Evolutionary conservation across 257 asterid genomes (phyloP), one percentile per base, ranked within the genome.

Genomic region (Asclepias syriaca): DNA sequence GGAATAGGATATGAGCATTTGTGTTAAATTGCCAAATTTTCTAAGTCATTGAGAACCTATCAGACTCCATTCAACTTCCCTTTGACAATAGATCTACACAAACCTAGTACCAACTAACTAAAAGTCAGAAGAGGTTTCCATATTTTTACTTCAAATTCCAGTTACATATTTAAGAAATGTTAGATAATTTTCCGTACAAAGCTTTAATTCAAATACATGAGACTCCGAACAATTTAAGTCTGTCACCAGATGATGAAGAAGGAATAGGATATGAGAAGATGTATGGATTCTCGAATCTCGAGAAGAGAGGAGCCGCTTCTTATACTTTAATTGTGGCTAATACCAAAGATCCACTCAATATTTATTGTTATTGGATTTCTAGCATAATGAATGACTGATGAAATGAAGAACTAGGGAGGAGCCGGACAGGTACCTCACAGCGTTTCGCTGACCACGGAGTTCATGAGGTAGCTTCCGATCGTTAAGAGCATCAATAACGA

Each of bases 401-500:
- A 2, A 27, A 34, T 56, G 8, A 49, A 40, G 34, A 22, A 24
- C 3, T 13, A 13, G 8, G 16, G 50, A 43, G 11, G 11, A 6
- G 13, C 49, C 27, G 8, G 3, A 8, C 6, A 6, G 6, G 75
- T 50, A 90, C 97, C 90, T 89, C 80, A 92, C 85, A 87, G 82
- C 74, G 73, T 88, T 89, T 22, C 93, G 93, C 66, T 85, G 95
- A 65, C 97, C 98, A 57, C 98, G 93, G 78, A 88, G 91, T 84
- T 92, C 96, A 69, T 91, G 90, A 48, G 97, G 96, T n/a, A 92
- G 93, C 60, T 90, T 90, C 27, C 96, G 90, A 73, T 92, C 95
- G 76, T 86, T 86, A 75, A 90, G 87, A 81, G 90, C 75, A 81
- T 92, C 98, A 24, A 87, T 85, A 11, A 90, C 97, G n/a, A 87